Evolutionary conservation across 2,329 filamentous ascomycete species (phyloP).

Genomic region (Leptographium flavum): DNA sequence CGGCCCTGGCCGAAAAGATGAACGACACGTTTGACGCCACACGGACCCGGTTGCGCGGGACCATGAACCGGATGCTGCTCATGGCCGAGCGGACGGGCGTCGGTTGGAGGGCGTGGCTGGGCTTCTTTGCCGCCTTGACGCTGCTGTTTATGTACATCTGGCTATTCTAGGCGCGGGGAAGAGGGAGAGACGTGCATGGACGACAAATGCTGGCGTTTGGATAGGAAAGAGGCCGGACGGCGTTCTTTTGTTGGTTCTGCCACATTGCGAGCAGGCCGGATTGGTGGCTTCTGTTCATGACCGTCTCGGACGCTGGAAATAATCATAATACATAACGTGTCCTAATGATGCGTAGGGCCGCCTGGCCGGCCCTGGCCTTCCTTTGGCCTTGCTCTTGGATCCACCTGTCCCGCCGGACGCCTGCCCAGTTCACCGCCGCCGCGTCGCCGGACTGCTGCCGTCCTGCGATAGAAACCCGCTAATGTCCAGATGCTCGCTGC

Average conservation of each 20-base stretch:
- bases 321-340: no score
- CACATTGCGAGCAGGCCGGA: no score
- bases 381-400: no score
- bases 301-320: no score
- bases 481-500: conserved; percentile 36
- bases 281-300: no score
- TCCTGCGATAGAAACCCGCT: conserved; percentile 40
- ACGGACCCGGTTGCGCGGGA: conserved; percentile 64
- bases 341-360: no score
- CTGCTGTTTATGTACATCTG: conserved; percentile 85
- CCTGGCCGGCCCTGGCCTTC: not conserved
- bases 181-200: no score
- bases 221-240: no score
- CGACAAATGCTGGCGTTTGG: no score
- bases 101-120: conserved; percentile 86
- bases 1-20: conserved; percentile 83
- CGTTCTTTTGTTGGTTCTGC: no score
- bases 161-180: conserved; percentile 46
- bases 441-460: conserved; percentile 40
- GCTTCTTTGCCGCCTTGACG: conserved; percentile 73
- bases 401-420: not conserved
- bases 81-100: conserved; percentile 96
- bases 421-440: conserved; percentile 15
- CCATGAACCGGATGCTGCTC: conserved; percentile 91
- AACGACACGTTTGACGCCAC: conserved; percentile 89